Evolutionary conservation across 2,329 filamentous ascomycete genomes (phyloP).

Genomic region (Claviceps spartinae): DNA sequence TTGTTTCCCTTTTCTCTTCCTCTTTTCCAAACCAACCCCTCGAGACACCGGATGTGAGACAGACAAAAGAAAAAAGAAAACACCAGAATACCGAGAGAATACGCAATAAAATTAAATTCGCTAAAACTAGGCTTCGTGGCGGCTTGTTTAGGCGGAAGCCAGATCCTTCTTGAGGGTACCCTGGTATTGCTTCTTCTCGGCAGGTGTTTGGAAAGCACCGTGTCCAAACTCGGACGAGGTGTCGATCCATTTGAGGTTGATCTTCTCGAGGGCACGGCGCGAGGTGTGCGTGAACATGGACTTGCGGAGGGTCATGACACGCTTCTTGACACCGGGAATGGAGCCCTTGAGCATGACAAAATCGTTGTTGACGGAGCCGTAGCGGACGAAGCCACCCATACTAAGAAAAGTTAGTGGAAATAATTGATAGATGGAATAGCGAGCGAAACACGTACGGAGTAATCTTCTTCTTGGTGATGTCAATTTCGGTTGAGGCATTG

Average conservation of each 20-base stretch:
- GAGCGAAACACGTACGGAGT: constrained; percentile 62
- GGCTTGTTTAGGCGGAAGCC: constrained; percentile 28
- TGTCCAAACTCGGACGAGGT: constrained; percentile 99
- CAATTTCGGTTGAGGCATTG: constrained; percentile 88
- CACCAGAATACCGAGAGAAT: background rate
- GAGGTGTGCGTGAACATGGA: constrained; percentile 97
- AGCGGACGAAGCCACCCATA: constrained; percentile 97
- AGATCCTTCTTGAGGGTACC: constrained; percentile 99
- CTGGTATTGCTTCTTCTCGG: constrained; percentile 95
- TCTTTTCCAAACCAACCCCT: constrained; percentile 12
- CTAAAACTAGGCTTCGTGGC: constrained; percentile 20
- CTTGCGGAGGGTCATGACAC: constrained; percentile 96
- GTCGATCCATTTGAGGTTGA: constrained; percentile 99
- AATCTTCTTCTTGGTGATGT: constrained; percentile 98
- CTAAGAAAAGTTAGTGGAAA: constrained; percentile 35
- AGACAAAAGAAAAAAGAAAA: constrained; percentile 25
- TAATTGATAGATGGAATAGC: background rate
- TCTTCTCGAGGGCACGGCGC: constrained; percentile 93
- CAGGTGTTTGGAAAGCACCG: constrained; percentile 96
- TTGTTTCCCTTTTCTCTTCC: background rate
- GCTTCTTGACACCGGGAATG: constrained; percentile 97
- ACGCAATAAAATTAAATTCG: constrained; percentile 17
- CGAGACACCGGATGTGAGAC: constrained; percentile 44
- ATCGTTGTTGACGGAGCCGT: constrained; percentile 99
- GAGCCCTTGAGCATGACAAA: constrained; percentile 96